Percentiles rank a stretch among this genome's conserved stretches.
These are phyloP conservation scores for Nematodospora valgi DNA, from an alignment of 805 yeast species.

Conservation along the genomic window DNA sequence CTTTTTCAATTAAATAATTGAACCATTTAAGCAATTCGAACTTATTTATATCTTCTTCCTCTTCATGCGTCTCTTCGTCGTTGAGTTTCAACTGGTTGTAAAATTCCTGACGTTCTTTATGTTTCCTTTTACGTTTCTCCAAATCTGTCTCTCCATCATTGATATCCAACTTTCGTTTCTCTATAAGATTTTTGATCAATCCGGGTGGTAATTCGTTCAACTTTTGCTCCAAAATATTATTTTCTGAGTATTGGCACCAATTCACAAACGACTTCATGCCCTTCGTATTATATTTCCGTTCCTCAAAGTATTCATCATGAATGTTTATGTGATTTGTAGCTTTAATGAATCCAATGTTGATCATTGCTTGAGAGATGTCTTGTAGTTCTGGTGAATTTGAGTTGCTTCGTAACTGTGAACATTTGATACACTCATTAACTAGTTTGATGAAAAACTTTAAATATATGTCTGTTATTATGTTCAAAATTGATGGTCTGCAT, in stretches of 20 bases:
- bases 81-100: slow-evolving; percentile 34
- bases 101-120: slow-evolving; percentile 37
- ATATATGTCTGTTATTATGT: slow-evolving; percentile 74
- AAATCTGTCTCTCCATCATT: slow-evolving; percentile 32
- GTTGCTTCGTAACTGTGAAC: slow-evolving; percentile 43
- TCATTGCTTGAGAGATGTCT: slow-evolving; percentile 72
- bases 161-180: slow-evolving; percentile 35
- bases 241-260: slow-evolving; percentile 33
- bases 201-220: slow-evolving; percentile 29
- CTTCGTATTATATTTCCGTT: slow-evolving; percentile 24
- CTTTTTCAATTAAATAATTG: slow-evolving; percentile 35
- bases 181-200: slow-evolving; percentile 31
- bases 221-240: slow-evolving; percentile 17
- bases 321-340: slow-evolving; percentile 6
- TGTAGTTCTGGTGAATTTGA: slow-evolving; percentile 48
- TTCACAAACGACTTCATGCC: slow-evolving; percentile 34
- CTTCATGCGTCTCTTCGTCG: slow-evolving; percentile 14
- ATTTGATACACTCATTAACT: slow-evolving; percentile 44
- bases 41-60: slow-evolving; percentile 14
- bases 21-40: slow-evolving; percentile 33
- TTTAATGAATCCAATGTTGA: slow-evolving; percentile 56
- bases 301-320: slow-evolving; percentile 6
- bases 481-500: slow-evolving; percentile 67
- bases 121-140: slow-evolving; percentile 30
- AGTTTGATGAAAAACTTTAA: slow-evolving; percentile 59